Evolutionary conservation across 257 asterid genomes (phyloP), one percentile per base, ranked within the genome.

Genomic region (Gynochthodes officinalis): DNA sequence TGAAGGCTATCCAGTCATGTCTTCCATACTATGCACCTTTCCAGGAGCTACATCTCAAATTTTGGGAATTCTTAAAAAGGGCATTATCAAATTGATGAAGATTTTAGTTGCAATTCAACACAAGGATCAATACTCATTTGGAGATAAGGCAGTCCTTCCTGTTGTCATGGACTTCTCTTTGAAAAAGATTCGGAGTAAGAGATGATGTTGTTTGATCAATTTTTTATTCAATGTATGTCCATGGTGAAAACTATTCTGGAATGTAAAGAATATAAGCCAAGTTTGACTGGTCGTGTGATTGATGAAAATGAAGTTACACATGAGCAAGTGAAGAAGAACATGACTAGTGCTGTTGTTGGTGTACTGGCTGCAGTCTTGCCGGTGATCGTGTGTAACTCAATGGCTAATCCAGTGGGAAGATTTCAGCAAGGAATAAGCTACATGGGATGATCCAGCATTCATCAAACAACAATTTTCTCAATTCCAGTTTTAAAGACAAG

Each of bases 91-190:
- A 78, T 78, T 91, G 71, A 82, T 93, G n/a, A n/a, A n/a, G n/a
- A n/a, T n/a, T n/a, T n/a, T n/a, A n/a, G n/a, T n/a, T n/a, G n/a
- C n/a, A n/a, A 80, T 87, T 83, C 98, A 93, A 82, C 79, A 74
- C 70, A 84, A 90, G 55, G 97, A 93, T 79, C 98, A 97, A 77
- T 93, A 90, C 82, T 84, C 98, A 55, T 93, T 93, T 81, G 98
- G 98, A 67, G 92, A 89, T 86, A 85, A 86, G 78, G 72, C 86
- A 81, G 92, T 91, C 73, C 85, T 89, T 72, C 87, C 87, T 77
- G 87, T 86, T 65, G 83, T 89, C 68, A 80, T 86, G 82, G 89
- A 93, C 73, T 93, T 86, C 73, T 93, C 96, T 84, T 78, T 91
- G 64, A 89, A 85, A 72, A 89, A 81, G 80, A 90, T 93, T 78